Evolutionary conservation across 768 basidiomycete genomes (phyloP).

Genomic region (Lactarius hatsudake): DNA sequence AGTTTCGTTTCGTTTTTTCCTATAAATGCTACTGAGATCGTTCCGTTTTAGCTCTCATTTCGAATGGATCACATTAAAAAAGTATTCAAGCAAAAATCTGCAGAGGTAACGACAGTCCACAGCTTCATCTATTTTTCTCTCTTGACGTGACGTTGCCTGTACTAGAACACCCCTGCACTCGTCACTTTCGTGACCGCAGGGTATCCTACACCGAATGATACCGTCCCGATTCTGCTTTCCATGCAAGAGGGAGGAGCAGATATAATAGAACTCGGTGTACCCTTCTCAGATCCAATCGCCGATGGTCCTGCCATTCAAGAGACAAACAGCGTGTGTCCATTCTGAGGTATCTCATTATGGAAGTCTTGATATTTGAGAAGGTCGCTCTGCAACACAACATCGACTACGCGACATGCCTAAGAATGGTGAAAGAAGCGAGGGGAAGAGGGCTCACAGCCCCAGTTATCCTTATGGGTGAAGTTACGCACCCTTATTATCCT

Average conservation of each 20-base stretch:
- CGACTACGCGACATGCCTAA: conserved; percentile 72
- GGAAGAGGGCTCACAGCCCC: conserved; percentile 79
- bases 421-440: conserved; percentile 74
- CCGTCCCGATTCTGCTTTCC: conserved; percentile 83
- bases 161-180: conserved; percentile 62
- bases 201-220: conserved; percentile 74
- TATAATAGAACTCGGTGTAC: conserved; percentile 92
- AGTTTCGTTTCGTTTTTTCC: too few relatives aligned
- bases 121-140: neutral
- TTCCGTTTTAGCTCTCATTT: neutral
- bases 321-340: conserved; percentile 77
- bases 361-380: conserved; percentile 40
- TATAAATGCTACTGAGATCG: neutral
- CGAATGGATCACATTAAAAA: conserved; percentile 69
- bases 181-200: conserved; percentile 95
- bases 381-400: conserved; percentile 80
- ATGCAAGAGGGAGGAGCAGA: conserved; percentile 94
- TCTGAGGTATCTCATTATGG: neutral
- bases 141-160: conserved; percentile 6
- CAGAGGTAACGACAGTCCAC: conserved; percentile 40
- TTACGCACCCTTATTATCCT: neutral
- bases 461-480: conserved; percentile 88
- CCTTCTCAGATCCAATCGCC: conserved; percentile 95
- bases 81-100: conserved; percentile 65
- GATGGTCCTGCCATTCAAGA: conserved; percentile 94